Conservation (phyloP, 1,284 basidiomycete species). For the Xerocomus minutiporus region DNA sequence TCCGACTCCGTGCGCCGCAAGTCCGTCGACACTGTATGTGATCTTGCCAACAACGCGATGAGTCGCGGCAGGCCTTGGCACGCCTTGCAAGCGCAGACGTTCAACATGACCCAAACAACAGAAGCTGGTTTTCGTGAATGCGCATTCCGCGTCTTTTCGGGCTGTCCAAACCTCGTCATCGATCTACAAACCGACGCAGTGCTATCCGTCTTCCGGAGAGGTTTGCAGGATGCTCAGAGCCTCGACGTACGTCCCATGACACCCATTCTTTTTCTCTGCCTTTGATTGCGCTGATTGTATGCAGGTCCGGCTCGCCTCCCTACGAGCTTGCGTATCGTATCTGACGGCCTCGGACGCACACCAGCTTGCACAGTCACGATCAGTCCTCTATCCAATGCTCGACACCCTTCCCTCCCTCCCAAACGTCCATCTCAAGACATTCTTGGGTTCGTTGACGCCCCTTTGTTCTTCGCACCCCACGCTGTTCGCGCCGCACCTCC, state of each 20-base stretch:
- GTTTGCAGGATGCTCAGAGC: slow-evolving; percentile 58
- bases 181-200: slow-evolving; percentile 68
- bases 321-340: slow-evolving; percentile 61
- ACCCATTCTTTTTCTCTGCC: too few relatives aligned
- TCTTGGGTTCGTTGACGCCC: slow-evolving; percentile 67
- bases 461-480: slow-evolving; percentile 61
- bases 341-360: slow-evolving; percentile 51
- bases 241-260: slow-evolving; percentile 47
- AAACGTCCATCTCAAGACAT: slow-evolving; percentile 52
- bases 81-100: slow-evolving; percentile 64
- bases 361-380: slow-evolving; percentile 53
- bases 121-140: slow-evolving; percentile 41
- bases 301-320: slow-evolving; percentile 49
- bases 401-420: slow-evolving; percentile 58
- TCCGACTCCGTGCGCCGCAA: slow-evolving; percentile 56
- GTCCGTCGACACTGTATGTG: slow-evolving; percentile 67
- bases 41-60: slow-evolving; percentile 71
- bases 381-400: slow-evolving; percentile 62
- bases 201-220: slow-evolving; percentile 56
- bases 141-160: slow-evolving; percentile 60
- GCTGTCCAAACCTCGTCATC: slow-evolving; percentile 65
- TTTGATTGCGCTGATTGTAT: neutral
- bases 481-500: slow-evolving; percentile 65
- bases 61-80: slow-evolving; percentile 71
- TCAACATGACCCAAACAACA: slow-evolving; percentile 53